These are phyloP conservation scores for Trichoderma citrinoviride DNA, from an alignment of 2,329 filamentous ascomycete genomes.

Conservation along the genomic window DNA sequence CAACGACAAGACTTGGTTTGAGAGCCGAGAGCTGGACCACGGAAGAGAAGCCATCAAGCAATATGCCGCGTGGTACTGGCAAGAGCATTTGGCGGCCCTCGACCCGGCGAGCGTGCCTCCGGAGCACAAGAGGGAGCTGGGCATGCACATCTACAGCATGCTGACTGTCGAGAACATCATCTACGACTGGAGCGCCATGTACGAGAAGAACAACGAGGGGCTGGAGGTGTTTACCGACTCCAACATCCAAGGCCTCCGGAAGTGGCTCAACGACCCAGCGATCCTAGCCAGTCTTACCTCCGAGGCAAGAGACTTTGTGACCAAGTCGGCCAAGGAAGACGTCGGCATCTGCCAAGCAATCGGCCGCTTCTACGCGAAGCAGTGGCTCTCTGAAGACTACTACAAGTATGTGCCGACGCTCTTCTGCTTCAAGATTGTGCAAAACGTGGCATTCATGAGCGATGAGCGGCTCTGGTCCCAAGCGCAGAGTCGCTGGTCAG, in stretches of 20 bases:
- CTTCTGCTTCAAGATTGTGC: slow-evolving; percentile 45
- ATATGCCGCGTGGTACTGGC: slow-evolving; percentile 47
- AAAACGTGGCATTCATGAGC: slow-evolving; percentile 41
- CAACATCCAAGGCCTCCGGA: slow-evolving; percentile 38
- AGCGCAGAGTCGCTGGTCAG: slow-evolving; percentile 38
- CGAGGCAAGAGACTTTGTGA: slow-evolving; percentile 35
- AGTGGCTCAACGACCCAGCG: slow-evolving; percentile 38
- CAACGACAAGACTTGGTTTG: slow-evolving; percentile 34
- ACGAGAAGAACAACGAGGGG: slow-evolving; percentile 42
- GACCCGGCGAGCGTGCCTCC: slow-evolving; percentile 31
- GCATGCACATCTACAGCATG: slow-evolving; percentile 37
- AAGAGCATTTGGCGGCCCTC: slow-evolving; percentile 40
- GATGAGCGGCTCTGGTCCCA: slow-evolving; percentile 39
- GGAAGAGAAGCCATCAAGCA: slow-evolving; percentile 36
- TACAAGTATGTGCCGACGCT: slow-evolving; percentile 40
- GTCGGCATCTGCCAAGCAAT: slow-evolving; percentile 39
- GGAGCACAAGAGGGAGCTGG: slow-evolving; percentile 36
- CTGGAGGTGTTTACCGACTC: slow-evolving; percentile 41
- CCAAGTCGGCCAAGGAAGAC: slow-evolving; percentile 28
- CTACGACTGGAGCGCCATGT: slow-evolving; percentile 42
- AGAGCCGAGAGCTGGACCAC: slow-evolving; percentile 29
- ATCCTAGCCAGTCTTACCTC: slow-evolving; percentile 32
- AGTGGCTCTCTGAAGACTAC: slow-evolving; percentile 39
- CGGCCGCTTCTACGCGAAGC: slow-evolving; percentile 39
- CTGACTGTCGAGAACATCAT: slow-evolving; percentile 39